phyloP scores from a whole-genome alignment of 202 grass and related monocot genomes.

The Setaria italica region DNA sequence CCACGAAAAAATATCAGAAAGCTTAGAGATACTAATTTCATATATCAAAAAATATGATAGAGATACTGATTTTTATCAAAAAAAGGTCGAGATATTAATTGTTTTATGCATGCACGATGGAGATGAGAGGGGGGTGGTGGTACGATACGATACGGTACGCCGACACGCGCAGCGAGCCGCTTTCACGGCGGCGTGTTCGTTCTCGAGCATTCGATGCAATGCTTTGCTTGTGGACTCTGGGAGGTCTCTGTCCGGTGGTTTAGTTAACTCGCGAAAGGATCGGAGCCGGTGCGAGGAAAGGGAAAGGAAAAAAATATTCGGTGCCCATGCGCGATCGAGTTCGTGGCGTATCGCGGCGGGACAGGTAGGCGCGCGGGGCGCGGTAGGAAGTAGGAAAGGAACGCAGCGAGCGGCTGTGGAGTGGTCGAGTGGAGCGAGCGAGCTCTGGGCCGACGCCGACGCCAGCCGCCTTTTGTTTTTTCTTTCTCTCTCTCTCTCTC shows the following conservation, averaged over 20 bases:
- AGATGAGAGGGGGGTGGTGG: background rate
- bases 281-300: too few species aligned
- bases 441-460: slow-evolving; percentile 20
- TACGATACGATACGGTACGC: slow-evolving; percentile 20
- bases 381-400: background rate
- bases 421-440: background rate
- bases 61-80: too few species aligned
- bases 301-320: slow-evolving; percentile 36
- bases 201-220: background rate
- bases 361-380: slow-evolving; percentile 7
- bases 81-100: background rate
- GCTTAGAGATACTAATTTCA: background rate
- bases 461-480: background rate
- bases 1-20: slow-evolving; percentile 27
- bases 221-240: background rate
- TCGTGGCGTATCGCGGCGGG: slow-evolving; percentile 44
- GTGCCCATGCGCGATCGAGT: slow-evolving; percentile 8
- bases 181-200: slow-evolving; percentile 12
- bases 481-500: background rate
- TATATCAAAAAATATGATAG: too few species aligned
- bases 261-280: background rate
- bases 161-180: background rate
- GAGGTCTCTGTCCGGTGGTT: background rate
- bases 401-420: slow-evolving; percentile 16
- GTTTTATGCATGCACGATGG: background rate